These are phyloP conservation scores for Cenchrus fungigraminus DNA, from an alignment of 176 grass and related monocot genomes.

Conservation along the genomic window DNA sequence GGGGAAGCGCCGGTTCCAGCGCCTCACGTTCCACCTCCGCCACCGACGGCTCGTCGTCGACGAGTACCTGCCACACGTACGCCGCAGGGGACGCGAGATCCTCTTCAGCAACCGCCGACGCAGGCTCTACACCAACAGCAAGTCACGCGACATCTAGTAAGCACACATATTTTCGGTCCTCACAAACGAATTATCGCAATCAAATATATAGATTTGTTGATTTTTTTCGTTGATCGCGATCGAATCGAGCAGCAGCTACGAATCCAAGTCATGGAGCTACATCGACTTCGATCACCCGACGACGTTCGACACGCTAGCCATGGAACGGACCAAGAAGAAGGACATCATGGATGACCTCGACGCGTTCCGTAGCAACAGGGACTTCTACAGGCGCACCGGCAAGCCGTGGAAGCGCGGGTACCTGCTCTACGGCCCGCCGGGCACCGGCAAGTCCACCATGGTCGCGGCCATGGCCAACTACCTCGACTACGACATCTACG, in stretches of 20 bases:
- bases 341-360: slow-evolving; percentile 55
- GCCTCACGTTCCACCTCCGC: slow-evolving; percentile 46
- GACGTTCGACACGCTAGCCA: slow-evolving; percentile 59
- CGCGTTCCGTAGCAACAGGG: slow-evolving; percentile 28
- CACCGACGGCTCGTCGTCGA: slow-evolving; percentile 47
- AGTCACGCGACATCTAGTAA: background rate
- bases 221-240: background rate
- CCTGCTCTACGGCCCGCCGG: slow-evolving; percentile 51
- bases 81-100: slow-evolving; percentile 34
- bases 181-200: background rate
- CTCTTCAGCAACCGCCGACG: slow-evolving; percentile 30
- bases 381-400: slow-evolving; percentile 42
- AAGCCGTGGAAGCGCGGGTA: slow-evolving; percentile 62
- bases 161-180: no score
- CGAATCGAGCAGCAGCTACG: background rate
- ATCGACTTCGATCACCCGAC: slow-evolving; percentile 48
- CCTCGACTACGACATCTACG: slow-evolving; percentile 60
- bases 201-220: no score
- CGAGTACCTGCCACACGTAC: slow-evolving; percentile 51
- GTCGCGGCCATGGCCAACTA: slow-evolving; percentile 56
- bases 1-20: background rate
- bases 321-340: slow-evolving; percentile 44
- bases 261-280: slow-evolving; percentile 37
- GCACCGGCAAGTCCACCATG: slow-evolving; percentile 62
- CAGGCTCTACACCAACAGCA: slow-evolving; percentile 47